phyloP scores from a whole-genome alignment of 2,329 filamentous ascomycete species.

The Trichoderma gracile region DNA sequence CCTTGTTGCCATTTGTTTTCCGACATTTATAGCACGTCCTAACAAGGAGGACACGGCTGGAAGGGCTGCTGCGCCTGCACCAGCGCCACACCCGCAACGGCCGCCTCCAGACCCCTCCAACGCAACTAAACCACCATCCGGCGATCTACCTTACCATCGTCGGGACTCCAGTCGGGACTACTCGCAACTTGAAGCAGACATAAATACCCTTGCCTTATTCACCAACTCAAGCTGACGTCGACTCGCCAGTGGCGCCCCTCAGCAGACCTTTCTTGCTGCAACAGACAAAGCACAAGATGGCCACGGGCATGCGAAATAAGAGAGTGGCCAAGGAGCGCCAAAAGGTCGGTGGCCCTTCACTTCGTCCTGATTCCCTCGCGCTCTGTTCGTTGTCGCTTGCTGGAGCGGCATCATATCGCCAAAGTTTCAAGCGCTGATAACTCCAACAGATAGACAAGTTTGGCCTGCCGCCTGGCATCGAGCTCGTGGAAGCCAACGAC shows the following conservation, averaged over 20 bases:
- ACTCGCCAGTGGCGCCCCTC: neutral
- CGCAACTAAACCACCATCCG: neutral
- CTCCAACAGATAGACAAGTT: conserved; percentile 52
- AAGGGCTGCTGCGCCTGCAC: conserved; percentile 6
- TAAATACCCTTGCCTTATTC: neutral
- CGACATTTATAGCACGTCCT: no score
- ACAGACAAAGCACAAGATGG: conserved; percentile 29
- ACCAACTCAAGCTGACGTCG: neutral
- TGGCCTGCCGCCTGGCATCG: conserved; percentile 68
- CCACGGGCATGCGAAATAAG: conserved; percentile 33
- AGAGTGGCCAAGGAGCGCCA: conserved; percentile 37
- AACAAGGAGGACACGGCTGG: no score
- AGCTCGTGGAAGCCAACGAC: conserved; percentile 78
- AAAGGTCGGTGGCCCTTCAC: conserved; percentile 29
- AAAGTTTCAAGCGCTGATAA: conserved; percentile 28
- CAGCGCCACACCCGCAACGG: conserved; percentile 13
- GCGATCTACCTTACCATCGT: no score
- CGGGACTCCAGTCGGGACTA: no score
- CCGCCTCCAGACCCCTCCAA: conserved; percentile 15
- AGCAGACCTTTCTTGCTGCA: neutral
- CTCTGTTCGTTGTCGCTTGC: neutral
- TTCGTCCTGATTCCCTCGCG: neutral
- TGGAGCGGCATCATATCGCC: neutral
- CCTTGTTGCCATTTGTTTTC: neutral
- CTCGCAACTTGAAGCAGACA: neutral